A percentile compares a stretch with the other conserved stretches of the same genome.
phyloP scores from a whole-genome alignment of 2,329 filamentous ascomycete genomes.

The Alternaria ethzedia region DNA sequence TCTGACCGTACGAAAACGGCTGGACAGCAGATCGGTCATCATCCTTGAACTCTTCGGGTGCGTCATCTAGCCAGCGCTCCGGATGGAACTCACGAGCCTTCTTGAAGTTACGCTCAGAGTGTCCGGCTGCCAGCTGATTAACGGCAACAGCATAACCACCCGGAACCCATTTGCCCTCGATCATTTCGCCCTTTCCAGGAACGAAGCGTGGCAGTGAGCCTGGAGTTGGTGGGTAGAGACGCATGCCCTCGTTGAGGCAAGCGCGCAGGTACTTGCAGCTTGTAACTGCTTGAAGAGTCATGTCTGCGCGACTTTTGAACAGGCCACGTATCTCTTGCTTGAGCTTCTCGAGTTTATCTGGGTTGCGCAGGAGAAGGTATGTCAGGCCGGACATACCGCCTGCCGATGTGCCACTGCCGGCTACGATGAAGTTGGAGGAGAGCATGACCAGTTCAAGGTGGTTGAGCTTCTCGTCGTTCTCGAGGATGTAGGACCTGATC shows the following conservation, averaged over 20 bases:
- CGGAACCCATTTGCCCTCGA: constrained; percentile 23
- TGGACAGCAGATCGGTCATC: constrained; percentile 40
- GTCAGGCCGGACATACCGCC: constrained; percentile 9
- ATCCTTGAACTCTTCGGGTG: constrained; percentile 18
- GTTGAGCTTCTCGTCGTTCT: constrained; percentile 12
- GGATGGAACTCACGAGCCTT: constrained; percentile 17
- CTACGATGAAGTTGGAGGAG: constrained; percentile 13
- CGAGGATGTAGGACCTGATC: constrained; percentile 8
- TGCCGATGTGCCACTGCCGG: constrained; percentile 42
- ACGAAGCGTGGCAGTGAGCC: constrained; percentile 20
- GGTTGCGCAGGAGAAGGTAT: constrained; percentile 14
- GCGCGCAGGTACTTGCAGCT: constrained; percentile 20
- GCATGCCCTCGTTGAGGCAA: constrained; percentile 24
- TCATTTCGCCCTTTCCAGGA: constrained; percentile 20
- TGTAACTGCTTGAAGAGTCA: constrained; percentile 5
- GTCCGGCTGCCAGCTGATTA: constrained; percentile 19
- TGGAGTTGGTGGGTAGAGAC: constrained; percentile 21
- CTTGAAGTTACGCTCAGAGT: constrained; percentile 24
- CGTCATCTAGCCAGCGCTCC: constrained; percentile 12
- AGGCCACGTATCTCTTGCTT: constrained; percentile 13
- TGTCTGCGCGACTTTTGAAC: constrained; percentile 15
- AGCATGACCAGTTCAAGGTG: constrained; percentile 12
- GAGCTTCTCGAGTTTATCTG: constrained; percentile 16
- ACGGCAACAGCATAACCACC: constrained; percentile 26
- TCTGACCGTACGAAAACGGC: constrained; percentile 21